Base-by-base conservation (phyloP, 164 flowering plant species). In the Kingdonia uniflora region DNA sequence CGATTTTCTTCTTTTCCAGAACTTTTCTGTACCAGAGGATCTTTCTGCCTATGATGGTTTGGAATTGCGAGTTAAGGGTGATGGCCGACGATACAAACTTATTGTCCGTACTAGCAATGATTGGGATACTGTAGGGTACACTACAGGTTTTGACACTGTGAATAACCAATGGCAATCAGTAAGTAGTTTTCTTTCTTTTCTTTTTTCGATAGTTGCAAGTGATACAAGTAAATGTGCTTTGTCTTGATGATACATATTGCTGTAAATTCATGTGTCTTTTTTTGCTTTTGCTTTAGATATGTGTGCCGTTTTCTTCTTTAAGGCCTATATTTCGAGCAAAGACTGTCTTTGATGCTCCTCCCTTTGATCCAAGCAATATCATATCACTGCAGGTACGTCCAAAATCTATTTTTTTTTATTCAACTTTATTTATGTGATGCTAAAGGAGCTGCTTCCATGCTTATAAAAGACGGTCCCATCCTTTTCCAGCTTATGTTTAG, bases 41-140 rank as follows among this genome's bases (percentile, higher is more conserved):
- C 79, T 92, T 49, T 92, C 95, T 68, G 87, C 89, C 59, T 92
- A 88, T 74, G 95, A 88, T 72, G 99, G 99, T 37, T 60, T 92
- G 60, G 95, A 88, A 68, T 66, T 92, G 57, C 74, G 89, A 23
- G 53, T 86, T 49, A 88, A 80, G 72, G 99, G 99, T 45, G 89
- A 86, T 72, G 99, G 99, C 5, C 81, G 79, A 11, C 78, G 91
- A 7, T 92, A 88, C 64, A 88, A 92, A 63, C 69, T 92, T 54
- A 84, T 92, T 59, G 68, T 92, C 58, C 86, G 99, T 33, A 92
- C 80, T n/a, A 92, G 91, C 64, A 29, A 68, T 67, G 95, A 92
- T 17, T 92, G 99, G 99, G 99, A 92, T 66, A 82, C 96, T 24
- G 76, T 92, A 37, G 99, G 95, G 8, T 92, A 92, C 62, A 92